Evolutionary conservation across 2,329 filamentous ascomycete species (phyloP).

Genomic region (Beauveria caledonica): DNA sequence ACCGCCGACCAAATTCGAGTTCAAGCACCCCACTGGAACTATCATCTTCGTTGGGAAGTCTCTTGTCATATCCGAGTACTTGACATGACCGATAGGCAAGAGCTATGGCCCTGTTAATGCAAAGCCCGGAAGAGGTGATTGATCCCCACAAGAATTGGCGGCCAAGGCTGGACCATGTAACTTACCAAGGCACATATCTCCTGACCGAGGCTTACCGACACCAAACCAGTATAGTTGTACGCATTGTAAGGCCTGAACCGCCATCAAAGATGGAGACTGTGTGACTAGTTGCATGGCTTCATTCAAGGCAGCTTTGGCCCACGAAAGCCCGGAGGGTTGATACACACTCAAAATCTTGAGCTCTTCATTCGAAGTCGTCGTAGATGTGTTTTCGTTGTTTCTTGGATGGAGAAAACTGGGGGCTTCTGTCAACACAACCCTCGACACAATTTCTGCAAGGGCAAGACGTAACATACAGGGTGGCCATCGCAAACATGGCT

Average conservation of each 20-base stretch:
- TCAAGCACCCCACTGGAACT: not conserved
- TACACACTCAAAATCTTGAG: not conserved
- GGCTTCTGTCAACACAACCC: not conserved
- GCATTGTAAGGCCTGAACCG: not conserved
- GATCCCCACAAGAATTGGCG: no score
- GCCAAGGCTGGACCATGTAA: not conserved
- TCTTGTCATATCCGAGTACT: not conserved
- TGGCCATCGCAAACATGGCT: constrained; percentile 1
- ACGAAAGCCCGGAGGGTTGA: not conserved
- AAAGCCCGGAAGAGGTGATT: no score
- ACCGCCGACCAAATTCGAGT: not conserved
- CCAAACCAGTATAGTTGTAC: constrained; percentile 4
- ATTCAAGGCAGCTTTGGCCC: not conserved
- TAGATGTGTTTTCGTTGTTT: not conserved
- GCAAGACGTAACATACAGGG: not conserved
- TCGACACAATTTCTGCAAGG: no score
- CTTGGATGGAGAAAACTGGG: not conserved
- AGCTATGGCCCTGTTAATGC: not conserved
- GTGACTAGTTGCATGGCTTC: not conserved
- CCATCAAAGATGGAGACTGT: constrained; percentile 1
- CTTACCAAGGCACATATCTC: not conserved
- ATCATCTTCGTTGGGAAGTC: not conserved
- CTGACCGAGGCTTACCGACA: not conserved
- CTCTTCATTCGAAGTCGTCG: not conserved
- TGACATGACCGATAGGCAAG: constrained; percentile 1